Evolutionary conservation across 495 filamentous ascomycete species (phyloP).

Genomic region (Mycothermus thermophilus): DNA sequence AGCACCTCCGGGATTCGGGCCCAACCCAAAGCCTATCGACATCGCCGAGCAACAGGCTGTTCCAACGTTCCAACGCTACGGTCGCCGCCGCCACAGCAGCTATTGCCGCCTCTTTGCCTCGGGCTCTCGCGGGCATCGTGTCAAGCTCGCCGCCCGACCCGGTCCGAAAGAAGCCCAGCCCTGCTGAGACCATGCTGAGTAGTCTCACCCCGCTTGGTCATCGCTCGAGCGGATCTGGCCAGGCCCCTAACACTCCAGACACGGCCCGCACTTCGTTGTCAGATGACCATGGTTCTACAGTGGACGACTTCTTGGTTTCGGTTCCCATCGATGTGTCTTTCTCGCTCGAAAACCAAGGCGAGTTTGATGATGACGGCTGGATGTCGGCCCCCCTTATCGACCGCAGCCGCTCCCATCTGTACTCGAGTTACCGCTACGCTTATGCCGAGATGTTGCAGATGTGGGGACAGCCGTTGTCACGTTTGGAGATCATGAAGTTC

Average conservation of each 20-base stretch:
- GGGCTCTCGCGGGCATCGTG: slow-evolving; percentile 53
- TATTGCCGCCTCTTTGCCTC: slow-evolving; percentile 56
- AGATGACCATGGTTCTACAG: slow-evolving; percentile 28
- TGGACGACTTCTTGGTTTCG: slow-evolving; percentile 27
- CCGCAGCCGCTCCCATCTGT: slow-evolving; percentile 41
- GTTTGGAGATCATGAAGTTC: slow-evolving; percentile 76
- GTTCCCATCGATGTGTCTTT: slow-evolving; percentile 42
- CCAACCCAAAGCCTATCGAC: slow-evolving; percentile 51
- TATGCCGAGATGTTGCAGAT: slow-evolving; percentile 73
- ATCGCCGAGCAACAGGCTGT: slow-evolving; percentile 49
- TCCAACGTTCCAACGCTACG: slow-evolving; percentile 41
- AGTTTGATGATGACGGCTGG: slow-evolving; percentile 67
- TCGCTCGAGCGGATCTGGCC: slow-evolving; percentile 44
- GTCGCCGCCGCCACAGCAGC: slow-evolving; percentile 50
- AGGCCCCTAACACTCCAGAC: slow-evolving; percentile 25
- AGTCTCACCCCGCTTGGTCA: slow-evolving; percentile 52
- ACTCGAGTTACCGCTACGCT: slow-evolving; percentile 55
- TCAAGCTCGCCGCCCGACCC: slow-evolving; percentile 58
- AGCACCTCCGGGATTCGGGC: slow-evolving; percentile 21
- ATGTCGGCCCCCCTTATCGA: slow-evolving; percentile 57
- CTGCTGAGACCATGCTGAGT: slow-evolving; percentile 50
- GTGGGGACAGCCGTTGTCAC: slow-evolving; percentile 64
- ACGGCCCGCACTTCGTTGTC: slow-evolving; percentile 34
- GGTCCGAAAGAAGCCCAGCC: slow-evolving; percentile 49
- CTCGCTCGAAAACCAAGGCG: slow-evolving; percentile 57